Evolutionary conservation across 1,284 basidiomycete genomes (phyloP), one percentile per base, ranked within the genome.

Genomic region (Ustanciosporium gigantosporum): DNA sequence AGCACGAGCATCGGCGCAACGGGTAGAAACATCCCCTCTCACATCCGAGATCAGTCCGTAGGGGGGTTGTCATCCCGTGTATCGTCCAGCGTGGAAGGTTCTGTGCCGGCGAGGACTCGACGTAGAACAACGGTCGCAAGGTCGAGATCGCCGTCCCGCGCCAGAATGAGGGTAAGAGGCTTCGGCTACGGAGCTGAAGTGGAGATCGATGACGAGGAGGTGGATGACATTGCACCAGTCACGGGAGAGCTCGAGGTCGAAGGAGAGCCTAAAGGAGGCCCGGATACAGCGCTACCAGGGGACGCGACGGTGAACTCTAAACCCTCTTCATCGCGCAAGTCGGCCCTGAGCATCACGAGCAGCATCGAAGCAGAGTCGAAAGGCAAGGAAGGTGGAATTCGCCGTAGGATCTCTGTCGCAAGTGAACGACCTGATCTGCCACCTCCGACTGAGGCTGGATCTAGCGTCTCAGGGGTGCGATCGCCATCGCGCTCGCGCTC

Each of bases 131-230:
- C 29, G 2, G 34, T 39, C 5, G 44, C 42, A 7, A 32, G 59
- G 24, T 53, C 49, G 1, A 41, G 61, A 13, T 50, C 46, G 25
- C 61, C 61, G 11, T 53, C 49, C 0, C 39, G 50, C 14, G 61
- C 61, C 8, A 38, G 61, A 20, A 52, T 65, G 47, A 43, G 36
- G 13, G 55, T 65, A 3, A 46, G 38, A 13, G 61, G 70, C 0
- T 73, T 73, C 25, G 70, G 70, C 25, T 37, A 46, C 9, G 62
- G 40, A 17, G 70, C 70, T 15, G 58, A 59, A 20, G 58, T 71
- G 37, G 76, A 69, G 21, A 43, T 52, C 25, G 61, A 72, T 24
- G 62, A 59, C 7, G 56, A 51, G 9, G 49, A 36, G 14, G 41
- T 56, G 9, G 51, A 53, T 3, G 50, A 83, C 21, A 19, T 9